These are phyloP conservation scores for Fusarium sp. DNA, from an alignment of 2,329 filamentous ascomycete species.

Conservation along the genomic window DNA sequence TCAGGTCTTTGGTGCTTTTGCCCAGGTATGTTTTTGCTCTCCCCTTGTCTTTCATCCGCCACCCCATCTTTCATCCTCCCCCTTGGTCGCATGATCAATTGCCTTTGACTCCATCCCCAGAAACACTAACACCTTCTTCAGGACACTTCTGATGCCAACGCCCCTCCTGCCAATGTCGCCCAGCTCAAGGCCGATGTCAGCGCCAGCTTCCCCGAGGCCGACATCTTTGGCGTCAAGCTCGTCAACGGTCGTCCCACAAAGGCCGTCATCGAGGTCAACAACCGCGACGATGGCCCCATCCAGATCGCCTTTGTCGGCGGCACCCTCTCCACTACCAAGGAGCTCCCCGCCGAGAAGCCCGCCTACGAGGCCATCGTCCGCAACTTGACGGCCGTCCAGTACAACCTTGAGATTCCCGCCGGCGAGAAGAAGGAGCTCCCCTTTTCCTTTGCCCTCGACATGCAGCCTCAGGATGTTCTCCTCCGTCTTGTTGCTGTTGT, in stretches of 20 bases:
- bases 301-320: constrained; percentile 82
- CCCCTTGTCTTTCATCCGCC: not conserved
- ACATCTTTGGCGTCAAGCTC: constrained; percentile 95
- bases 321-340: constrained; percentile 70
- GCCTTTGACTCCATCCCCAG: not conserved
- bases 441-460: constrained; percentile 88
- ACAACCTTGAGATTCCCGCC: constrained; percentile 78
- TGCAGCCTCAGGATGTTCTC: constrained; percentile 90
- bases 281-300: constrained; percentile 83
- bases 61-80: not conserved
- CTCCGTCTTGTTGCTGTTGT: constrained; percentile 83
- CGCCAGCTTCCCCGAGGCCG: constrained; percentile 74
- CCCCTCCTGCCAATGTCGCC: constrained; percentile 34
- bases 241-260: constrained; percentile 91
- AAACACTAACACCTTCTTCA: not conserved
- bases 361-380: constrained; percentile 72
- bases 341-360: constrained; percentile 59
- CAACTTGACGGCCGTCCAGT: constrained; percentile 85
- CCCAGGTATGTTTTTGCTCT: constrained; percentile 64
- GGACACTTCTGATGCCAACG: constrained; percentile 36
- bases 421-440: constrained; percentile 81
- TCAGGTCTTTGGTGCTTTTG: constrained; percentile 73
- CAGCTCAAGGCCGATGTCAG: constrained; percentile 71
- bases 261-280: constrained; percentile 84
- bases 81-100: constrained; percentile 18